Evolutionary conservation across 352 stramenopile species (phyloP).

Genomic region (Phytopythium ostracodes): DNA sequence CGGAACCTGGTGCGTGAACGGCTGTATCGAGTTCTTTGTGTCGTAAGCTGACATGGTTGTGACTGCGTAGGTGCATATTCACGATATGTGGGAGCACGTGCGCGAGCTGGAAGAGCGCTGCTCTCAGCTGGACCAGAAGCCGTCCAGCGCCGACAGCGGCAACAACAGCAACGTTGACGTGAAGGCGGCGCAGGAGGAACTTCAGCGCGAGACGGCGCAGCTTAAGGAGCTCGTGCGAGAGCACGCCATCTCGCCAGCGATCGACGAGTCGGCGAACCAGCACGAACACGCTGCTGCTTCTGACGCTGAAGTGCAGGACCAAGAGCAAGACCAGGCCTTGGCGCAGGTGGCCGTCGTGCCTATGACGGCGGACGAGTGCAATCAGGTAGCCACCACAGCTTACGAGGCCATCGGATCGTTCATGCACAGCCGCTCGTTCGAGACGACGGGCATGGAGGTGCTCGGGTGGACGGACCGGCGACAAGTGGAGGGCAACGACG

Average conservation of each 20-base stretch:
- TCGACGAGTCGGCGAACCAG: slow-evolving; percentile 6
- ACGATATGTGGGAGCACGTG: slow-evolving; percentile 6
- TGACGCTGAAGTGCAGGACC: neutral
- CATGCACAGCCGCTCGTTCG: slow-evolving; percentile 9
- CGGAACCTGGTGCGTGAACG: neutral
- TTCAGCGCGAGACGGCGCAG: slow-evolving; percentile 2
- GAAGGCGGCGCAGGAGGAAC: neutral
- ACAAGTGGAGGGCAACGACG: slow-evolving; percentile 13
- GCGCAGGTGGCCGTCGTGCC: slow-evolving; percentile 9
- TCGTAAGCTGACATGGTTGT: neutral
- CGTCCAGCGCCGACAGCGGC: neutral
- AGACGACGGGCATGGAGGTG: slow-evolving; percentile 15
- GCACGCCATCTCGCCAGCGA: slow-evolving; percentile 4
- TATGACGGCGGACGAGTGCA: slow-evolving; percentile 39
- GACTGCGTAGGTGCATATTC: neutral
- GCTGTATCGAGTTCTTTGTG: neutral
- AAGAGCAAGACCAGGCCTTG: neutral
- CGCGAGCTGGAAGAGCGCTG: slow-evolving; percentile 5
- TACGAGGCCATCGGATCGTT: slow-evolving; percentile 43
- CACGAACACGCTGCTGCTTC: neutral
- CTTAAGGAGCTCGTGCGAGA: slow-evolving; percentile 1
- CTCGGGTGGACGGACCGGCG: slow-evolving; percentile 37
- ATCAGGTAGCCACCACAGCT: slow-evolving; percentile 25
- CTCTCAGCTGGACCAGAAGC: neutral
- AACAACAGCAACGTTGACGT: neutral